Conservation (phyloP, 129 eudicot species). For the Cynara cardunculus region DNA sequence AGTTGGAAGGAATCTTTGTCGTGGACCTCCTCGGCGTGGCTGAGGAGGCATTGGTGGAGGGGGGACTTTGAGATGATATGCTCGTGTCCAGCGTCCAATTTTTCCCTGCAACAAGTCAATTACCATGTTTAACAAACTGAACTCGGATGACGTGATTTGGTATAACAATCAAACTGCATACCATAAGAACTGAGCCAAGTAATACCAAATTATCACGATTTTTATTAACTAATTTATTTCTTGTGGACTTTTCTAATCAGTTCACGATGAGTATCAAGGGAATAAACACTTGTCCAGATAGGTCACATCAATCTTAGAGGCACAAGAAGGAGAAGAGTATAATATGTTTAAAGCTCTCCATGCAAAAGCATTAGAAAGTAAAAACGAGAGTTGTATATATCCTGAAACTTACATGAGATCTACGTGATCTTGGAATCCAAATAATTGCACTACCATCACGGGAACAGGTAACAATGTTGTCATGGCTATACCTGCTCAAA, state of each 20-base stretch:
- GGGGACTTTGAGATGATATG: slow-evolving; percentile 98
- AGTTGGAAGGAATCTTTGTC: slow-evolving; percentile 96
- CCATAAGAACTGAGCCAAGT: no score
- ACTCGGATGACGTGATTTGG: neutral
- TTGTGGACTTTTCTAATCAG: no score
- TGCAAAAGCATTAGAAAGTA: neutral
- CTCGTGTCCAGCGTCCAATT: slow-evolving; percentile 81
- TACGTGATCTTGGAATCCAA: slow-evolving; percentile 84
- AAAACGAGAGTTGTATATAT: neutral
- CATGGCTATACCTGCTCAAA: slow-evolving; percentile 71
- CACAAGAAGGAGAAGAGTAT: neutral
- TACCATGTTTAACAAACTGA: neutral
- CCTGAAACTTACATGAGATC: slow-evolving; percentile 66
- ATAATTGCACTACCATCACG: slow-evolving; percentile 99
- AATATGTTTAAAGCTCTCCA: neutral
- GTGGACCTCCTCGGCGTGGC: slow-evolving; percentile 99
- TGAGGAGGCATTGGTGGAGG: slow-evolving; percentile 99
- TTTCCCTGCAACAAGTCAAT: slow-evolving; percentile 53
- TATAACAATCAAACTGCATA: no score
- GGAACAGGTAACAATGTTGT: slow-evolving; percentile 94
- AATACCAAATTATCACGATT: no score
- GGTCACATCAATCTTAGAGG: no score
- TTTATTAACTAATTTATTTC: no score
- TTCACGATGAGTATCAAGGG: no score
- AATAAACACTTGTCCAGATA: no score